Evolutionary conservation across 768 basidiomycete genomes (phyloP).

Genomic region (Calocybe indica): DNA sequence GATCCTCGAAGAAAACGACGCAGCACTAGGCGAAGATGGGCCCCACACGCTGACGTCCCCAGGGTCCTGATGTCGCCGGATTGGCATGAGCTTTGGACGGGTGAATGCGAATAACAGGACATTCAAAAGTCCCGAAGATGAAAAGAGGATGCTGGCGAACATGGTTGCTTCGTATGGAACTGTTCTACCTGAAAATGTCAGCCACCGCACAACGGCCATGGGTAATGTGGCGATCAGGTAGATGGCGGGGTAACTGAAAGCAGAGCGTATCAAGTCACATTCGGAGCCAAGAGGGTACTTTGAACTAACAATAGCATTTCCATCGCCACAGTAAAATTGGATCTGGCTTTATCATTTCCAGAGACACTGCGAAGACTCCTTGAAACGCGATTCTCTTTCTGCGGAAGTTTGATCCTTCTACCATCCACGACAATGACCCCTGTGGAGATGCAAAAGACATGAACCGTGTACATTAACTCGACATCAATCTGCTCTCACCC

Average conservation of each 20-base stretch:
- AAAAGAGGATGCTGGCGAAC: conserved; percentile 10
- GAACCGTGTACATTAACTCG: too few relatives aligned
- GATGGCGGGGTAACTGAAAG: conserved; percentile 37
- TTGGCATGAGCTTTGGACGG: conserved; percentile 12
- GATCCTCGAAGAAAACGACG: not conserved
- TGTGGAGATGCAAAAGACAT: conserved; percentile 5
- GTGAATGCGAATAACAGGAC: conserved; percentile 12
- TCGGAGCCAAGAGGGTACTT: not conserved
- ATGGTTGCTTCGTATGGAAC: conserved; percentile 10
- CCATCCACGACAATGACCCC: conserved; percentile 17
- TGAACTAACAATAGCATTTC: conserved; percentile 40
- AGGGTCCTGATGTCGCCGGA: not conserved
- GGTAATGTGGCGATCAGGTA: conserved; percentile 28
- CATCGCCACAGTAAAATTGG: too few relatives aligned
- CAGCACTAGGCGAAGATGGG: not conserved
- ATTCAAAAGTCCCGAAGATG: conserved; percentile 14
- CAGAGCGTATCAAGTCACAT: not conserved
- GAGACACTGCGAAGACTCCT: not conserved
- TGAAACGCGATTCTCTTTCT: conserved; percentile 5
- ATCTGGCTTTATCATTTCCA: too few relatives aligned
- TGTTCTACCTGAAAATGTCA: conserved; percentile 8
- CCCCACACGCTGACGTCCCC: not conserved
- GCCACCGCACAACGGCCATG: conserved; percentile 14
- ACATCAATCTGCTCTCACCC: conserved; percentile 7
- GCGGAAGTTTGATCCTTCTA: not conserved